Percentiles rank a stretch among this genome's conserved stretches.
Conservation (phyloP, 306 rosid species). For the Cyamopsis tetragonoloba region DNA sequence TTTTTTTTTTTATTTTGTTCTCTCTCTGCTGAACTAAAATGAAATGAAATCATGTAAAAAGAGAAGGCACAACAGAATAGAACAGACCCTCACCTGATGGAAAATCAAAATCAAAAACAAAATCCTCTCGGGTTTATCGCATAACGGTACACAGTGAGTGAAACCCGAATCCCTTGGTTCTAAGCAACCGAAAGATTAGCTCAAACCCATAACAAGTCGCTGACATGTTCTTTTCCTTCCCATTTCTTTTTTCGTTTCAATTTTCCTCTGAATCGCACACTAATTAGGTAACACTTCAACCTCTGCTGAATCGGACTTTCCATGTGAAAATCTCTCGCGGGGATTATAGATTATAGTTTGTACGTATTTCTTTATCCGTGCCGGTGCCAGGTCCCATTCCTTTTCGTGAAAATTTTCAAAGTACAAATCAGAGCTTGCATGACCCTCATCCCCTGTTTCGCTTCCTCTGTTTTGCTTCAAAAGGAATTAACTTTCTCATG, state of each 20-base stretch:
- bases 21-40: not conserved
- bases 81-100: constrained; percentile 36
- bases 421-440: constrained; percentile 37
- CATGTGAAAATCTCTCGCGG: constrained; percentile 21
- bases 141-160: constrained; percentile 47
- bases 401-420: constrained; percentile 42
- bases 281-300: constrained; percentile 64
- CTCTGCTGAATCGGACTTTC: constrained; percentile 40
- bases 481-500: constrained; percentile 38
- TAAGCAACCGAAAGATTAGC: constrained; percentile 54
- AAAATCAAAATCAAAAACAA: no score
- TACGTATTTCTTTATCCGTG: constrained; percentile 8
- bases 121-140: not conserved
- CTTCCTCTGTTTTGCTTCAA: constrained; percentile 52
- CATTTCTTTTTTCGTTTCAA: constrained; percentile 6
- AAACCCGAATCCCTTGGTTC: constrained; percentile 45
- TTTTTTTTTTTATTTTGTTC: not conserved
- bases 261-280: constrained; percentile 22
- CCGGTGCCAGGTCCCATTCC: constrained; percentile 54
- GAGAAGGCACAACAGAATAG: not conserved
- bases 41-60: not conserved
- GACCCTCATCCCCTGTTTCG: constrained; percentile 47
- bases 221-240: constrained; percentile 78
- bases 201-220: constrained; percentile 55
- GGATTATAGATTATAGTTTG: constrained; percentile 11